Conservation (phyloP, 441 rosid genomes). For the Brassica hybrid region DNA sequence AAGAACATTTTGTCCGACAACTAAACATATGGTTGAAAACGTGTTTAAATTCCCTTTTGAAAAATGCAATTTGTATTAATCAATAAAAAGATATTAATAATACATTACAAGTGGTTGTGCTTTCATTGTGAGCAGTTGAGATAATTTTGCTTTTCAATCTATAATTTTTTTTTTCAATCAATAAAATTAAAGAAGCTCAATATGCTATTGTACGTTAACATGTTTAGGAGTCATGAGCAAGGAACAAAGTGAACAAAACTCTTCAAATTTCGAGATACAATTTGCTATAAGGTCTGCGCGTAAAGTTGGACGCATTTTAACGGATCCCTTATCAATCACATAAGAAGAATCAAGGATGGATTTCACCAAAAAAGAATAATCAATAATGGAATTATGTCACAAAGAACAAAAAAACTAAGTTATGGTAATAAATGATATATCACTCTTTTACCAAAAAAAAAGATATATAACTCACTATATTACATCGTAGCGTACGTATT, state of each 20-base stretch:
- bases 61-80: background rate
- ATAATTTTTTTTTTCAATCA: background rate
- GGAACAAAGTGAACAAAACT: background rate
- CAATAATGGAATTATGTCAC: no score
- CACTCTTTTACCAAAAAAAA: no score
- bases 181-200: background rate
- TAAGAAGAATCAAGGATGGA: no score
- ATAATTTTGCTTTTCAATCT: background rate
- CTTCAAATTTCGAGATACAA: background rate
- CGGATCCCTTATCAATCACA: background rate
- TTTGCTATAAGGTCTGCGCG: no score
- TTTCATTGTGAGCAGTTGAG: background rate
- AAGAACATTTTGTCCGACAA: constrained; percentile 12
- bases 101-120: background rate
- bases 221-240: background rate
- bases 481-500: background rate
- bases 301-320: no score
- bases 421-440: no score
- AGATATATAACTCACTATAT: no score
- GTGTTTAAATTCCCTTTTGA: background rate
- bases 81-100: background rate
- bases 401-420: no score
- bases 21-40: constrained; percentile 4
- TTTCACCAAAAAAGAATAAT: no score
- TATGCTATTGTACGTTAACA: background rate